Base-by-base conservation (phyloP, 2,329 filamentous ascomycete genomes). In the Proliferodiscus dingleyae region DNA sequence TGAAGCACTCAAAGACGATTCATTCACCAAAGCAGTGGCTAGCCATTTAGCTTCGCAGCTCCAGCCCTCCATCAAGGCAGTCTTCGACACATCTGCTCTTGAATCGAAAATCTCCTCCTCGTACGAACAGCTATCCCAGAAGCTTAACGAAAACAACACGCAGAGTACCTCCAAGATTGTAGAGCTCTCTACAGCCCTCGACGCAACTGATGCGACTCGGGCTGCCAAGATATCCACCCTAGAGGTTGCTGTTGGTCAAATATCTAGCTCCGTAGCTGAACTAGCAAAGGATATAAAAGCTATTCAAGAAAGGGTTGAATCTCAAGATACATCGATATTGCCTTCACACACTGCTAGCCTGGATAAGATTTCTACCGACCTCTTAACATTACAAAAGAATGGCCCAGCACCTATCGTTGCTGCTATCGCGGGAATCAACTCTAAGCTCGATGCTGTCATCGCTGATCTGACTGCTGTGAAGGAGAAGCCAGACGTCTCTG, bases 21-120 rank as follows among this genome's bases (percentile, higher is more conserved):
- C 37, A 4, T 61, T 61, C 28, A 57, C 53, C 19, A 58, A 54
- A 41, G 57, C 60, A 7, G 55, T 63, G 30, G 60, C 60, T 10
- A 48, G 43, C 10, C 55, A 59, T 22, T 41, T 63, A 15, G 53
- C 59, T 30, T 36, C 47, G 10, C 55, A 61, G 42, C 55, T 63
- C 8, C 50, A 61, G 39, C 57, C 61, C 8, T 46, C 58, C 9
- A 46, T 63, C 39, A 57, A 61, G 38, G 32, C 55, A 8, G 54
- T 58, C 1, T 43, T 58, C 21, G 54, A 59, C 29, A 50, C 57
- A 28, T 57, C 57, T 15, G 37, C 53, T 5, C 41, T 61, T 42
- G 54, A 59, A 29, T 22, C 49, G 2, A 60, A 59, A 40, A 39
- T 62, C 21, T 33, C 49, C 16, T 41, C 53, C 29, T 53, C 59